Percentiles rank a stretch among this genome's conserved stretches.
phyloP scores from a whole-genome alignment of 768 basidiomycete genomes.

The Phylloporus sp. region DNA sequence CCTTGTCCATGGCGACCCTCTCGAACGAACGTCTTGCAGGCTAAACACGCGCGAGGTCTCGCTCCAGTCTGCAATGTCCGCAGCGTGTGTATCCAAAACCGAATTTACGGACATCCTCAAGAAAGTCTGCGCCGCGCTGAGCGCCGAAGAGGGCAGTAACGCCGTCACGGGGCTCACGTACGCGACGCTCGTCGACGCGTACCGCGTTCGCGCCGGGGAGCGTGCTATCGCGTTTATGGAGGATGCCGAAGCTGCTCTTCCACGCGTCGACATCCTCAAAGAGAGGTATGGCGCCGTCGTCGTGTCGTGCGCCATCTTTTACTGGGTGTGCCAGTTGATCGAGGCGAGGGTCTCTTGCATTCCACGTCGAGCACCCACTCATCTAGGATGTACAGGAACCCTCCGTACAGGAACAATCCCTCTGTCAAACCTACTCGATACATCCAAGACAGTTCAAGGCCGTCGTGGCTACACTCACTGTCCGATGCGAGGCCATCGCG shows the following conservation, averaged over 20 bases:
- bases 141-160: background rate
- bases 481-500: constrained; percentile 22
- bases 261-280: constrained; percentile 11
- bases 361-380: background rate
- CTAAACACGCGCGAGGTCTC: constrained; percentile 29
- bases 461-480: constrained; percentile 18
- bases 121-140: constrained; percentile 17
- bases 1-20: background rate
- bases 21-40: constrained; percentile 3
- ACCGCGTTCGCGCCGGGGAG: constrained; percentile 15
- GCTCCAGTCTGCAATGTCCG: constrained; percentile 20
- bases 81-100: constrained; percentile 20
- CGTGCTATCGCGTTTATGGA: constrained; percentile 31
- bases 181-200: constrained; percentile 28
- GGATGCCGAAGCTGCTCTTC: constrained; percentile 28
- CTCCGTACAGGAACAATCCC: constrained; percentile 16
- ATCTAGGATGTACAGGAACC: constrained; percentile 14
- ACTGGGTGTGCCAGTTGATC: constrained; percentile 40
- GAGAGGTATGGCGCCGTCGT: constrained; percentile 15
- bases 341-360: constrained; percentile 27
- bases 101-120: constrained; percentile 24
- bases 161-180: constrained; percentile 21
- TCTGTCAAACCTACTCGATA: constrained; percentile 18
- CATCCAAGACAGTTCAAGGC: constrained; percentile 16
- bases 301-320: constrained; percentile 39